Conservation (phyloP, 1,284 basidiomycete species). For the Rhodotorula sp. region DNA sequence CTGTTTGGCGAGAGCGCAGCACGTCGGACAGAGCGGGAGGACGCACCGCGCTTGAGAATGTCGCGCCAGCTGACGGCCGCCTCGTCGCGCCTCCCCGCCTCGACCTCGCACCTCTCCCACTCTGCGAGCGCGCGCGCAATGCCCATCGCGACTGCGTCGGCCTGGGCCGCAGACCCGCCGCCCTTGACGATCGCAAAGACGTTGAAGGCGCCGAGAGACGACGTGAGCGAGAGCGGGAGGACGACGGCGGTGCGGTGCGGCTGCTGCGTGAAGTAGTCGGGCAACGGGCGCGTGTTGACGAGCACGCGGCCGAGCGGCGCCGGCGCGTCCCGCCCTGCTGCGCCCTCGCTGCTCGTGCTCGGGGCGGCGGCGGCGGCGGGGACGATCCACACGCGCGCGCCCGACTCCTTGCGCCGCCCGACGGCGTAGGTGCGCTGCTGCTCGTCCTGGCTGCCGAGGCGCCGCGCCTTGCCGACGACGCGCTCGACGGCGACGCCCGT, state of each 20-base stretch:
- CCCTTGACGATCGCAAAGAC: constrained; percentile 84
- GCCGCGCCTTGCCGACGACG: constrained; percentile 28
- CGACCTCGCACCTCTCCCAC: constrained; percentile 44
- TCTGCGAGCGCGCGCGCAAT: constrained; percentile 72
- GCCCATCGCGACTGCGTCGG: constrained; percentile 82
- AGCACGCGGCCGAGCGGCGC: constrained; percentile 56
- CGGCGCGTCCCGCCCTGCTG: constrained; percentile 15
- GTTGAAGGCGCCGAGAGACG: constrained; percentile 87
- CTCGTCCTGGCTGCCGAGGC: constrained; percentile 56
- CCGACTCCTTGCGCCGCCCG: constrained; percentile 81
- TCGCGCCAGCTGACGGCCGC: constrained; percentile 66
- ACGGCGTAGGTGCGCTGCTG: constrained; percentile 77
- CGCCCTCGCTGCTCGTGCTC: constrained; percentile 14
- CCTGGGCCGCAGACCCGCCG: constrained; percentile 86
- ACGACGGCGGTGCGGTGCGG: constrained; percentile 77
- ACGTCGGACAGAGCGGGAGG: background rate
- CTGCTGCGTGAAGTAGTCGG: constrained; percentile 74
- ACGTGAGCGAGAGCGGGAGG: constrained; percentile 79
- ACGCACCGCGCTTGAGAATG: constrained; percentile 71
- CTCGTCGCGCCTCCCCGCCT: constrained; percentile 53
- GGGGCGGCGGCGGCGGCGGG: constrained; percentile 50
- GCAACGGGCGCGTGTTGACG: constrained; percentile 78
- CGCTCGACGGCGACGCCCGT: constrained; percentile 35
- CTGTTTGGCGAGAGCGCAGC: no score
- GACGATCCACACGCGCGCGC: constrained; percentile 91